Base-by-base conservation (phyloP, 306 rosid genomes). In the Hylodesmum podocarpum region DNA sequence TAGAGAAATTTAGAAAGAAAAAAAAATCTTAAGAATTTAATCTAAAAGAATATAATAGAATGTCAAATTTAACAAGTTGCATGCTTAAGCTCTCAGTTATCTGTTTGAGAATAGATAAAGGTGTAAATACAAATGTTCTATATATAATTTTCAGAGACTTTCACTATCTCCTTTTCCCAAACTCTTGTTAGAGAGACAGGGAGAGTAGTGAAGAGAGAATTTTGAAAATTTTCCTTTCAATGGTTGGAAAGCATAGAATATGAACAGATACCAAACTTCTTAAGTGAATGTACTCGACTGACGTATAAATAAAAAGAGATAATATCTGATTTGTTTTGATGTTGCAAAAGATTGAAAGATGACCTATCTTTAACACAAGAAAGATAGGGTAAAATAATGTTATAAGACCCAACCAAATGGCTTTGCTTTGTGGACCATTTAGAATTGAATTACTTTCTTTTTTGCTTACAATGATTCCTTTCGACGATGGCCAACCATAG, bases 401-500 rank as follows among this genome's bases (percentile, higher is more conserved):
- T 41, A 22, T 16, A 58, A 75, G 70, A 64, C 76, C 69, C 77
- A 33, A 72, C 66, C 18, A 6, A 72, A 82, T 76, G 80, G 31
- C 1, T 40, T 37, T 25, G 65, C 39, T 58, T 58, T 14, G 34
- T 65, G 77, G 68, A 5, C 63, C 46, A 67, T 24, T 55, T 9
- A 24, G 39, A 46, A 36, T 55, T 11, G 33, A 34, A 55, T 24
- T 24, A 75, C 58, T 25, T 44, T 10, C 63, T 69, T 69, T 33
- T 9, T 4, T 25, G 78, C 82, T 80, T 78, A 58, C 21, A 14
- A 58, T 28, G 66, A 58, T 58, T 58, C 66, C 39, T 58, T 1
- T 14, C 22, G 21, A 58, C 65, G 11, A 57, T 57, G 64, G 36
- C 37, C 37, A 57, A 57, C 11, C 21, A 27, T 8, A 58, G 65